A percentile compares a stretch with the other conserved stretches of the same genome.
These are phyloP conservation scores for Starmerella vaccinii DNA, from an alignment of 805 yeast genomes.

Conservation along the genomic window DNA sequence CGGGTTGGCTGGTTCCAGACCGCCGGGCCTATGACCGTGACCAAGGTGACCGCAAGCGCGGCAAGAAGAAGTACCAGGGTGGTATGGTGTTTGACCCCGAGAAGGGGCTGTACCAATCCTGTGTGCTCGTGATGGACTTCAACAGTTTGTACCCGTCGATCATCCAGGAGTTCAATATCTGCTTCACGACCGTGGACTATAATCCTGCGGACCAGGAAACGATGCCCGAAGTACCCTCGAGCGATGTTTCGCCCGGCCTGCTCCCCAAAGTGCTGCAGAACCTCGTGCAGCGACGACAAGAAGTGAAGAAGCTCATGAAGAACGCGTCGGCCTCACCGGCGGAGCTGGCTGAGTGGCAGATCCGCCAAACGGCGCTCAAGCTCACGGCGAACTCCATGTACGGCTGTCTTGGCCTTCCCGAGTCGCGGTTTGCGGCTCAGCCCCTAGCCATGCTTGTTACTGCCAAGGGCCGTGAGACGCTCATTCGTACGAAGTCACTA, in stretches of 20 bases:
- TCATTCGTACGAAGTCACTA: conserved; percentile 82
- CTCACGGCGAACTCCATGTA: conserved; percentile 99
- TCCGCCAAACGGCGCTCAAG: conserved; percentile 90
- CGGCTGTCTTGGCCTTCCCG: conserved; percentile 90
- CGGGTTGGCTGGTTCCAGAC: conserved; percentile 80
- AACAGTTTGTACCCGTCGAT: conserved; percentile 94
- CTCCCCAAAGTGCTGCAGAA: conserved; percentile 74
- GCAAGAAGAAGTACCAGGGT: conserved; percentile 63
- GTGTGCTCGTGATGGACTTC: conserved; percentile 92
- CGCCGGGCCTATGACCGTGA: conserved; percentile 27
- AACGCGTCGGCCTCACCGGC: conserved; percentile 49
- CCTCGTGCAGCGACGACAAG: conserved; percentile 82
- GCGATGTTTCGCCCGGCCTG: conserved; percentile 59
- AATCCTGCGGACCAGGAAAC: conserved; percentile 23
- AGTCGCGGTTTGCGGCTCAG: conserved; percentile 88
- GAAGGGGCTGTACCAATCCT: conserved; percentile 82
- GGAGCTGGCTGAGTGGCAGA: conserved; percentile 78
- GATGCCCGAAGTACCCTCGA: conserved; percentile 33
- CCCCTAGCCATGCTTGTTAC: conserved; percentile 95
- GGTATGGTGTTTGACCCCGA: conserved; percentile 96
- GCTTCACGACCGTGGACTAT: conserved; percentile 89
- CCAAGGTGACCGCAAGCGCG: conserved; percentile 31
- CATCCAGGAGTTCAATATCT: conserved; percentile 92
- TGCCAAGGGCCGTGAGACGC: conserved; percentile 87
- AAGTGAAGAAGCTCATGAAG: conserved; percentile 77